phyloP scores from a whole-genome alignment of 306 rosid species.

The Betula pendula region DNA sequence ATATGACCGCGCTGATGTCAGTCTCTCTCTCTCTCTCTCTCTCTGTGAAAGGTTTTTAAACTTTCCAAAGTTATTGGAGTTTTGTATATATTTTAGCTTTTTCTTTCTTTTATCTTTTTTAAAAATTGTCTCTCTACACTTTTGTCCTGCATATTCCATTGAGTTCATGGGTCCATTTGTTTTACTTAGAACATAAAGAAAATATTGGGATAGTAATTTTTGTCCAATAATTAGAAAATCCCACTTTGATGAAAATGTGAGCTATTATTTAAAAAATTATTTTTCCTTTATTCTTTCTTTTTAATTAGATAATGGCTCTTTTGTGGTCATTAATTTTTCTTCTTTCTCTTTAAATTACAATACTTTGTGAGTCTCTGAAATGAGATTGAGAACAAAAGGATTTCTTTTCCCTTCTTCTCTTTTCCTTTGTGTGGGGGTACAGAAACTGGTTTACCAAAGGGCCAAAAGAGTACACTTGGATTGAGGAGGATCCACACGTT shows the following conservation, averaged over 20 bases:
- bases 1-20: slow-evolving; percentile 17
- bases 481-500: background rate
- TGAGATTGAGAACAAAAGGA: background rate
- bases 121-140: background rate
- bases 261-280: background rate
- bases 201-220: background rate
- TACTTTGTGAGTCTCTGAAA: background rate
- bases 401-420: background rate
- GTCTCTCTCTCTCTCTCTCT: slow-evolving; percentile 27
- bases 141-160: background rate
- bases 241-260: background rate
- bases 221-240: background rate
- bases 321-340: too few species aligned
- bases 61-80: background rate
- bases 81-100: background rate
- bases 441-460: background rate
- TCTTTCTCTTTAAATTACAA: background rate
- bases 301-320: background rate
- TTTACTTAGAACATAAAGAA: background rate
- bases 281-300: background rate
- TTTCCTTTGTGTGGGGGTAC: background rate
- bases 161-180: background rate
- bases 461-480: background rate
- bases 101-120: background rate
- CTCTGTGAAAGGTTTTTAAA: background rate